These are phyloP conservation scores for Leccinum aurantiacum DNA, from an alignment of 768 basidiomycete genomes.

Conservation along the genomic window DNA sequence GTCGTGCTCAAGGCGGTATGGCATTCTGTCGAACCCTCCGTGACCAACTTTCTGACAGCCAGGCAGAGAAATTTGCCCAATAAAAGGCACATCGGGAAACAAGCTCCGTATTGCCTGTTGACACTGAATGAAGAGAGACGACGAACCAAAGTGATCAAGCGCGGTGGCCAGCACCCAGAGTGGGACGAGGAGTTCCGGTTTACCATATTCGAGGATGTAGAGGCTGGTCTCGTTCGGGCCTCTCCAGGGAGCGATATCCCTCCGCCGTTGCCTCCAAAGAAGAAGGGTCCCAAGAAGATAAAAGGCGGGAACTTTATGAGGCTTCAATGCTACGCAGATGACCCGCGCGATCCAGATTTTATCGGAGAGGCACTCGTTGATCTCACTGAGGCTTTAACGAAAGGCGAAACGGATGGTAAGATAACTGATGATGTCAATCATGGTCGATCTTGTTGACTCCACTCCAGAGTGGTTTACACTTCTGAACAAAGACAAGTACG, in stretches of 20 bases:
- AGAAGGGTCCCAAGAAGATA: constrained; percentile 48
- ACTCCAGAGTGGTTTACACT: constrained; percentile 89
- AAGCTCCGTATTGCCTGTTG: constrained; percentile 92
- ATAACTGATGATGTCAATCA: constrained; percentile 1
- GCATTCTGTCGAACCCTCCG: constrained; percentile 19
- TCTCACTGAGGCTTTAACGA: constrained; percentile 85
- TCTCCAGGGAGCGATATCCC: constrained; percentile 47
- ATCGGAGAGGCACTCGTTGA: constrained; percentile 91
- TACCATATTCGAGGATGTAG: constrained; percentile 75
- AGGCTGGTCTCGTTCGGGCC: constrained; percentile 49
- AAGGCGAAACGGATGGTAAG: constrained; percentile 96
- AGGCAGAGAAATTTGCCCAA: constrained; percentile 83
- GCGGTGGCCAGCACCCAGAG: constrained; percentile 97
- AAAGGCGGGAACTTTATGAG: constrained; percentile 75
- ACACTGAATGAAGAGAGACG: constrained; percentile 78
- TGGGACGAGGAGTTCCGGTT: constrained; percentile 99
- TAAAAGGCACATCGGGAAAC: constrained; percentile 92
- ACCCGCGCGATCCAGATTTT: constrained; percentile 90
- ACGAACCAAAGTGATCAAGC: constrained; percentile 90
- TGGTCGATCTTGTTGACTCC: constrained; percentile 16
- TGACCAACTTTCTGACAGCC: constrained; percentile 19
- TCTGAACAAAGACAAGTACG: constrained; percentile 87
- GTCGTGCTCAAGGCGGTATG: constrained; percentile 93
- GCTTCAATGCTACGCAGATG: constrained; percentile 91
- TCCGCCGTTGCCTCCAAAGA: constrained; percentile 71